Percentiles rank a stretch among this genome's conserved stretches.
Evolutionary conservation across 345 rosid species (phyloP).

Genomic region (Pistacia integerrima): DNA sequence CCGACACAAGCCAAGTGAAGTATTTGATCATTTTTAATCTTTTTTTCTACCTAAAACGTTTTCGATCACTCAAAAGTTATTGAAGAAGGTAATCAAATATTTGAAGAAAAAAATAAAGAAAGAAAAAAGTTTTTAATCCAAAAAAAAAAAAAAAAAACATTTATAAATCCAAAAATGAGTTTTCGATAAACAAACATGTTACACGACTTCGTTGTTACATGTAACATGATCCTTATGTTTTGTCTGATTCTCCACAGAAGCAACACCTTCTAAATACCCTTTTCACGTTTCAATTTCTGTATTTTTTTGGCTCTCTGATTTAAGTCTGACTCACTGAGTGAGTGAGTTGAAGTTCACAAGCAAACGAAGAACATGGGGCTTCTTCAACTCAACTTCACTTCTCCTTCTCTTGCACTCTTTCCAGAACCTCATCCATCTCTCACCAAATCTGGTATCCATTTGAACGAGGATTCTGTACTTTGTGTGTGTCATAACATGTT

Average conservation of each 20-base stretch:
- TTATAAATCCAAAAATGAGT: no score
- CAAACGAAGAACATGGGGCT: conserved; percentile 22
- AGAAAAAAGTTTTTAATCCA: no score
- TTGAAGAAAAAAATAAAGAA: no score
- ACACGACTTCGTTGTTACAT: neutral
- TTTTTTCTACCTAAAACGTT: no score
- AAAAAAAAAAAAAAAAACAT: no score
- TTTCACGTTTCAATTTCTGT: neutral
- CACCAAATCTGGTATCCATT: conserved; percentile 6
- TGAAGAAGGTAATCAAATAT: no score
- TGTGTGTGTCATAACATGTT: neutral
- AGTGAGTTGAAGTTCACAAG: conserved; percentile 10
- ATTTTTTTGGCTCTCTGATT: neutral
- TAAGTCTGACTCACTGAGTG: neutral
- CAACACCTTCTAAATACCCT: neutral
- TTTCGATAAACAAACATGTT: no score
- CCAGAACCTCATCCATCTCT: conserved; percentile 9
- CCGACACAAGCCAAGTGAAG: no score
- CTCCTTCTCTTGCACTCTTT: conserved; percentile 15
- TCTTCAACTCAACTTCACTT: conserved; percentile 33
- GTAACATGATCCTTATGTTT: neutral
- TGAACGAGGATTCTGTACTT: neutral
- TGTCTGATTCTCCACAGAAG: neutral
- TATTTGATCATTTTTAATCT: no score
- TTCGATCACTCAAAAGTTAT: no score